Percentiles rank a stretch among this genome's conserved stretches.
Evolutionary conservation across 345 rosid species (phyloP).

Genomic region (Geranium rotundifolium): DNA sequence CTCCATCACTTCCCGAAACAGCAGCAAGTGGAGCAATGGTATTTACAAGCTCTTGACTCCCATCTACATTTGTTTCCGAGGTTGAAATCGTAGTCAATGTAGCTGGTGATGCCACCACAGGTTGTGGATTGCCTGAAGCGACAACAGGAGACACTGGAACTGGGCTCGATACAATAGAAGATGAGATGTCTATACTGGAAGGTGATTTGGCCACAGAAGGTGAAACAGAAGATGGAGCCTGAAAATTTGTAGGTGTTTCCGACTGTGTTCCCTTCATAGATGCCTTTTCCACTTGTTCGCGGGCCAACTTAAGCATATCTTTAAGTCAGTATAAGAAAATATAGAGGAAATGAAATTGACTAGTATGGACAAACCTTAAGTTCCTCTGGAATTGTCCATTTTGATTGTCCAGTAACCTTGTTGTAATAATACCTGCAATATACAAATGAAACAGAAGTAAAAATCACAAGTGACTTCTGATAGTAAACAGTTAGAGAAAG

Average conservation of each 20-base stretch:
- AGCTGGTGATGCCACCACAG: conserved; percentile 26
- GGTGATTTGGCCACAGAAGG: conserved; percentile 21
- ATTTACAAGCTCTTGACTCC: conserved; percentile 23
- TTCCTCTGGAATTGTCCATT: conserved; percentile 86
- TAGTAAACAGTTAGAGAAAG: background rate
- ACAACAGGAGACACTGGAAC: conserved; percentile 31
- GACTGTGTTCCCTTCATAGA: conserved; percentile 23
- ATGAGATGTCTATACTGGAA: conserved; percentile 26
- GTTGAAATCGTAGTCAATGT: conserved; percentile 30
- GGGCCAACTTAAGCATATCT: conserved; percentile 53
- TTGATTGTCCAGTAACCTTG: conserved; percentile 76
- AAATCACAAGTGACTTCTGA: conserved; percentile 11
- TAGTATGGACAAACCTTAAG: conserved; percentile 49
- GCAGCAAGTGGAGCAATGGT: conserved; percentile 17
- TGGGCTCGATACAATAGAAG: conserved; percentile 42
- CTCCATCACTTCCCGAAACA: conserved; percentile 32
- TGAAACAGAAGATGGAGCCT: conserved; percentile 18
- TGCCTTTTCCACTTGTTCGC: conserved; percentile 48
- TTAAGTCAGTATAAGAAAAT: conserved; percentile 4
- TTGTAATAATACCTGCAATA: conserved; percentile 70
- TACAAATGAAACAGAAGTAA: conserved; percentile 13
- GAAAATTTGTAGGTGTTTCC: conserved; percentile 20
- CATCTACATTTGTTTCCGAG: conserved; percentile 21
- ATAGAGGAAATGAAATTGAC: conserved; percentile 4
- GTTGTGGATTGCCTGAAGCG: conserved; percentile 25